Evolutionary conservation across 2,329 filamentous ascomycete species (phyloP), one percentile per base, ranked within the genome.

Genomic region (Cladosporium sp.): DNA sequence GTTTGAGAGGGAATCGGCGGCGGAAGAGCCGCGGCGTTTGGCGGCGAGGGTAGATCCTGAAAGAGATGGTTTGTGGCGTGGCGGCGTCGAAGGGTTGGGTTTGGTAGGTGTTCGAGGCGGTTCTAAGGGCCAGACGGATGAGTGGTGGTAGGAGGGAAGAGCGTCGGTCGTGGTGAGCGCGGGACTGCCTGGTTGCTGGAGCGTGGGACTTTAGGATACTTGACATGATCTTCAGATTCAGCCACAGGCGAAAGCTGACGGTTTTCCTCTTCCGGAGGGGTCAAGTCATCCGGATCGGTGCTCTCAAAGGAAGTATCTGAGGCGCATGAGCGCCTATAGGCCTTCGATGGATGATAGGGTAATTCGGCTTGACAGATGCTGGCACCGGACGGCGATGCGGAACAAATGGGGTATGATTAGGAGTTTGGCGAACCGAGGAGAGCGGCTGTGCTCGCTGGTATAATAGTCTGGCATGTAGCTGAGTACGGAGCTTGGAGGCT

Each of bases 171-270:
- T 17, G 64, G 60, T 17, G 60, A 64, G 38, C 73, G 64, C 1
- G 73, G 70, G 1, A 76, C 69, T 2, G 70, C 59, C 54, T 76
- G 73, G 43, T 74, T 75, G 6, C 69, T 70, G 15, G 71, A 68
- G 12, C 74, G 63, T 2, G 74, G 74, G 2, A 77, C 64, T 56
- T 76, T 76, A 6, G 74, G 74, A 54, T 77, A 77, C 29, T 67
- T 62, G 11, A 76, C 62, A 0, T 63, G 63, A 17, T 68, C 67
- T 7, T 52, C 50, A 9, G 39, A 43, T 51, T 73, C 70, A 4
- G 65, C 67, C 1, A 74, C 70, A 4, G 72, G 70, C 8, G 70
- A 71, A 5, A 75, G 64, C 6, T 67, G 62, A 41, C 68, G 68
- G 9, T 70, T 68, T 13, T 69, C 68, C 50, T 74, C 71, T 22